Evolutionary conservation across 1,284 basidiomycete species (phyloP).

Genomic region (Schizophyllum commune): DNA sequence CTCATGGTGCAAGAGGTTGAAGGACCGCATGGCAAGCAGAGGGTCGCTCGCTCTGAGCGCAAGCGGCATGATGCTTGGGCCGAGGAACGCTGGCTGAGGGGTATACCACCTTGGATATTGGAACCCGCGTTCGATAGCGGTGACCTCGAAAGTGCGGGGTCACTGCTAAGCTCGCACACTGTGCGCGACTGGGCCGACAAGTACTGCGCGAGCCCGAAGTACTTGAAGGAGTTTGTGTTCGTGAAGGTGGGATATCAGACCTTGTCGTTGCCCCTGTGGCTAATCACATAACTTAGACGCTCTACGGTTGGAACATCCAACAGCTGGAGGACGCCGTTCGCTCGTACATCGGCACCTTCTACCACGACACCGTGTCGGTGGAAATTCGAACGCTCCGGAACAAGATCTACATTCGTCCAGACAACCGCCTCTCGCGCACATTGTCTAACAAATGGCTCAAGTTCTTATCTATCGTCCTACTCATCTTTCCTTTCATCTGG

Average conservation of each 20-base stretch:
- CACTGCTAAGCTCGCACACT: slow-evolving; percentile 41
- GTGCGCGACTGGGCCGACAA: slow-evolving; percentile 67
- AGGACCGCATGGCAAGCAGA: slow-evolving; percentile 22
- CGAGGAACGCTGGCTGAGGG: slow-evolving; percentile 24
- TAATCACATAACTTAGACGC: slow-evolving; percentile 26
- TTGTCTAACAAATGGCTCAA: slow-evolving; percentile 61
- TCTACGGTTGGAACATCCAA: slow-evolving; percentile 57
- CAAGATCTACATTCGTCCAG: slow-evolving; percentile 51
- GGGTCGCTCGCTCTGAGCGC: slow-evolving; percentile 19
- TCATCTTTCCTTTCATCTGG: slow-evolving; percentile 72
- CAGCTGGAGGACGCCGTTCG: slow-evolving; percentile 47
- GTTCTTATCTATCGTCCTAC: slow-evolving; percentile 51
- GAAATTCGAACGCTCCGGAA: slow-evolving; percentile 35
- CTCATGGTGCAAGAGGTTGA: slow-evolving; percentile 43
- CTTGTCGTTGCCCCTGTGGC: neutral
- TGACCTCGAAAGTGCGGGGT: neutral
- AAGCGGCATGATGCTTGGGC: slow-evolving; percentile 27
- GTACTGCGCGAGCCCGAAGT: slow-evolving; percentile 56
- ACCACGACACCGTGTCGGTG: slow-evolving; percentile 44
- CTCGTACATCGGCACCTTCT: slow-evolving; percentile 43
- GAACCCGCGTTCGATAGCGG: slow-evolving; percentile 3
- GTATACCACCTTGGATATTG: slow-evolving; percentile 38
- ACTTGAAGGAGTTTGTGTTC: slow-evolving; percentile 63
- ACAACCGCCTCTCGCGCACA: slow-evolving; percentile 50
- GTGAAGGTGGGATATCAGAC: slow-evolving; percentile 34